Evolutionary conservation across 371 early-diverging fungal genomes (phyloP).

Genomic region (Mortierella sp.): DNA sequence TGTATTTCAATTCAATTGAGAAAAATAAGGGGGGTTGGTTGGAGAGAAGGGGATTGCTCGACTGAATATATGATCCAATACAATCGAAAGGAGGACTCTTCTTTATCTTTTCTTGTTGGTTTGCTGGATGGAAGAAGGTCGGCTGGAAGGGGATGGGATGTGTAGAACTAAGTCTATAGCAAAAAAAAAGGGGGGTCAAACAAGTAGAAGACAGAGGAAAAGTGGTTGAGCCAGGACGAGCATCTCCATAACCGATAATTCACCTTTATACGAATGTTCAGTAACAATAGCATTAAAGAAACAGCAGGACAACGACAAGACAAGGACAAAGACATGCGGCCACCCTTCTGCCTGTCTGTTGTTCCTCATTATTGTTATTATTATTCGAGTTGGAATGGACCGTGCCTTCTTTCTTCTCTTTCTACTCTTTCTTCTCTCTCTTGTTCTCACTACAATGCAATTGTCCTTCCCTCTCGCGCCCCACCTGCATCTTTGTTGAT

Average conservation of each 20-base stretch:
- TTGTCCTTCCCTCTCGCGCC: not conserved
- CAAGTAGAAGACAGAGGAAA: not conserved
- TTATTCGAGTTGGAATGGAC: not conserved
- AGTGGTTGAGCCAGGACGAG: not conserved
- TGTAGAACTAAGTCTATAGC: not conserved
- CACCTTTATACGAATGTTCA: not conserved
- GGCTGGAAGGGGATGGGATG: not conserved
- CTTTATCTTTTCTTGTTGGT: too few species aligned
- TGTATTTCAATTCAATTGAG: not conserved
- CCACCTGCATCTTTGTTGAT: too few species aligned
- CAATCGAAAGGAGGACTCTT: not conserved
- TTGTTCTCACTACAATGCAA: not conserved
- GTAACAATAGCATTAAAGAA: not conserved
- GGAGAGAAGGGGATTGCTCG: not conserved
- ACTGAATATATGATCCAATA: not conserved
- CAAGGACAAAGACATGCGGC: too few species aligned
- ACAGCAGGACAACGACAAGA: conserved; percentile 9
- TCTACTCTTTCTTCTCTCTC: not conserved
- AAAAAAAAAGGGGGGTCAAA: not conserved
- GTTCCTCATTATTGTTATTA: too few species aligned
- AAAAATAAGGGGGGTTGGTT: not conserved
- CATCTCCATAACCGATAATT: not conserved
- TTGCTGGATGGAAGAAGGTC: too few species aligned
- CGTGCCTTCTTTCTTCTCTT: not conserved
- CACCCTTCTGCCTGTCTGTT: too few species aligned